phyloP scores from a whole-genome alignment of 1,284 basidiomycete species.

The Neonothopanus nambi region DNA sequence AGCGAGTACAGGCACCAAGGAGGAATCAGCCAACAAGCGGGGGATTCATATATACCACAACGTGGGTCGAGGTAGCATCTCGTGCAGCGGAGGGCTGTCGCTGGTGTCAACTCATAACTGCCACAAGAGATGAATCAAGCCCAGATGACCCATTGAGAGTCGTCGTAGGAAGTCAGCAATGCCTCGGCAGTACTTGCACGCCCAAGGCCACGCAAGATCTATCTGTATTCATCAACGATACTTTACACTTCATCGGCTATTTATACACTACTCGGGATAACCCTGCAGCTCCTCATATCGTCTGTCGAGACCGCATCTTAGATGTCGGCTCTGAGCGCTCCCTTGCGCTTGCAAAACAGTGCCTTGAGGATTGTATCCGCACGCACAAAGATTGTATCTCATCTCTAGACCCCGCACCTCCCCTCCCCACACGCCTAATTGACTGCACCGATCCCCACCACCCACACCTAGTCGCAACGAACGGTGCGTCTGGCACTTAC shows the following conservation, averaged over 20 bases:
- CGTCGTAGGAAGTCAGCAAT: no score
- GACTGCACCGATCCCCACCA: slow-evolving; percentile 1
- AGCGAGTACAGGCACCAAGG: not conserved
- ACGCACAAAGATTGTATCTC: not conserved
- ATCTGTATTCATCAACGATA: no score
- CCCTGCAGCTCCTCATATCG: not conserved
- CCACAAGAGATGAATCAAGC: not conserved
- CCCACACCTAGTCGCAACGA: not conserved
- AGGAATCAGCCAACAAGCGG: not conserved
- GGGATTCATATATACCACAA: not conserved
- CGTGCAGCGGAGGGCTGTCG: not conserved
- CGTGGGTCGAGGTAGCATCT: not conserved
- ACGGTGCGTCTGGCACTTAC: slow-evolving; percentile 1
- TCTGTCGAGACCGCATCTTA: not conserved
- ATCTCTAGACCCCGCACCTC: not conserved
- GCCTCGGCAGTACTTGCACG: no score
- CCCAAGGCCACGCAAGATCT: no score
- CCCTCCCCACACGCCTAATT: slow-evolving; percentile 5
- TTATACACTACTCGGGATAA: not conserved
- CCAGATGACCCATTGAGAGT: not conserved
- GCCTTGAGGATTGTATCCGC: not conserved
- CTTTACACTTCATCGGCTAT: no score
- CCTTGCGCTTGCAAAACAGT: no score
- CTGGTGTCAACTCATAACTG: not conserved
- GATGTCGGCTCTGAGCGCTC: not conserved